Evolutionary conservation across 345 rosid genomes (phyloP), one percentile per base, ranked within the genome.

Genomic region (Theobroma cacao): DNA sequence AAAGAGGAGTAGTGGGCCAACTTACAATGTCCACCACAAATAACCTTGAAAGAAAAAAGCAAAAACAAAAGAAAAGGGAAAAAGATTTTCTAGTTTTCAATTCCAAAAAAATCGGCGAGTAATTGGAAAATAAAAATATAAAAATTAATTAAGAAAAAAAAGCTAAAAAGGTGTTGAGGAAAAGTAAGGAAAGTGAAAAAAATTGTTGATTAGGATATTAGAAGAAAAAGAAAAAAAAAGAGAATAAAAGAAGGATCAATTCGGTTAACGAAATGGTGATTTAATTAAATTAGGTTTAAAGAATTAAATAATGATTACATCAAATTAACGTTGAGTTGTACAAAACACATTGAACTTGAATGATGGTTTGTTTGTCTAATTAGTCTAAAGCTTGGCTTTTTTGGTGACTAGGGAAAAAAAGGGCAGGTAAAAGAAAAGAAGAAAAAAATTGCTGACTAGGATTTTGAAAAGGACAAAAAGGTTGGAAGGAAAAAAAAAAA

Each of bases 391-490:
- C 33, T 17, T 63, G 38, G 68, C 59, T 0, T n/a, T n/a, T n/a
- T n/a, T n/a, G 38, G 17, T 50, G 14, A 40, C 14, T 0, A 52
- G 24, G 22, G 60, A 33, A 69, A 18, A 41, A 36, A 3, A 5
- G 26, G 22, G 30, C 26, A 50, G 24, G 41, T 11, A 26, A 10
- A 2, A 53, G 26, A 43, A 65, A 18, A 74, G 24, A 68, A 43
- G 2, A 12, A 31, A 41, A 78, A 56, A 53, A 52, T 41, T 80
- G 88, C 82, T 86, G 91, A 87, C 77, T 76, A 33, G 82, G 83
- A 82, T 53, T 36, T 74, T 17, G 31, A 50, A 71, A 77, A n/a
- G n/a, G n/a, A n/a, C n/a, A 53, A 38, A 47, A 43, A 75, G 55
- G n/a, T n/a, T 24, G 45, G 41, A 9, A 53, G 36, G 11, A 28